Percentiles rank a stretch among this genome's conserved stretches.
phyloP scores from a whole-genome alignment of 331 rosid species.

The Rosa hybrid region DNA sequence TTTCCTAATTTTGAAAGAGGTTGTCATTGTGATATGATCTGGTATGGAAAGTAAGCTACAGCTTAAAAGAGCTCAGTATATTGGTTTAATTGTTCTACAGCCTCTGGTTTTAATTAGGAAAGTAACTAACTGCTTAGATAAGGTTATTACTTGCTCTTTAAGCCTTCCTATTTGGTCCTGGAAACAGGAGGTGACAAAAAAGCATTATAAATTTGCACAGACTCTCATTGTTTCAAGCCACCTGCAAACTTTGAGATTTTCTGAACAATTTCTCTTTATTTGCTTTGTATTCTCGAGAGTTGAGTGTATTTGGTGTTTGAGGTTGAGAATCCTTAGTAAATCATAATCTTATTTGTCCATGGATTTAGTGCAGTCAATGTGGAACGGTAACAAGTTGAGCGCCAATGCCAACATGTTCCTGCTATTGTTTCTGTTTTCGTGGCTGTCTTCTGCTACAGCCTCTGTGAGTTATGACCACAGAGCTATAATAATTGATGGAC shows the following conservation, averaged over 20 bases:
- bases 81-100: not conserved
- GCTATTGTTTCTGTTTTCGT: slow-evolving; percentile 36
- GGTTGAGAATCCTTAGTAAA: too few relatives aligned
- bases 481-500: slow-evolving; percentile 71
- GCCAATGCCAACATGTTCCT: not conserved
- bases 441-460: slow-evolving; percentile 53
- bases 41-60: not conserved
- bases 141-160: not conserved
- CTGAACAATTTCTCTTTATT: not conserved
- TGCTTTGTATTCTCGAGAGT: not conserved
- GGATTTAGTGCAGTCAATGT: slow-evolving; percentile 33
- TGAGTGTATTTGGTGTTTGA: slow-evolving; percentile 10
- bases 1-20: not conserved
- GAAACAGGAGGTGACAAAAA: not conserved
- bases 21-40: not conserved
- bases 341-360: slow-evolving; percentile 2
- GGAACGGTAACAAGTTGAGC: slow-evolving; percentile 27
- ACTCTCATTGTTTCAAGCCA: not conserved
- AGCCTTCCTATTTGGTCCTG: slow-evolving; percentile 4
- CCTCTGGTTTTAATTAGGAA: not conserved
- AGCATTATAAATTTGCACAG: not conserved
- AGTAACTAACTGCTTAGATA: not conserved
- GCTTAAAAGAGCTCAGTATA: not conserved
- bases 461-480: slow-evolving; percentile 81
- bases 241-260: not conserved